Evolutionary conservation across 1,284 basidiomycete species (phyloP), one percentile per base, ranked within the genome.

Genomic region (Tausonia pullulans): DNA sequence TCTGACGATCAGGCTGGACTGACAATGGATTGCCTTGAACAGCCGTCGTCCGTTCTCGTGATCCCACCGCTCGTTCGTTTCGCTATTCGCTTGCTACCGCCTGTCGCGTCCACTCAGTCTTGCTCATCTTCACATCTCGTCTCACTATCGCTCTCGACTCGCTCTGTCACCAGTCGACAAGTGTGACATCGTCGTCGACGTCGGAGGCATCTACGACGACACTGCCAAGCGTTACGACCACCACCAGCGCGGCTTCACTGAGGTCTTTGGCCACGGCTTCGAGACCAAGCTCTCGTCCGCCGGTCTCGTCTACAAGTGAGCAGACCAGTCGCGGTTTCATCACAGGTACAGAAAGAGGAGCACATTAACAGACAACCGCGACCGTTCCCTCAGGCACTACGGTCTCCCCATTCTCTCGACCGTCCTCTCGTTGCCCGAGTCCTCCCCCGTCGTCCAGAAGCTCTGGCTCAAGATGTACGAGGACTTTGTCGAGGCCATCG

Each of bases 171-270:
- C 67, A 77, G 75, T 98, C 62, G 86, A 87, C 68, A 81, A 83
- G 4, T 93, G 92, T 72, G 87, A 93, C 72, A 93, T 98, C 73
- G 91, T 98, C n/a, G 92, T 98, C 49, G 95, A 98, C 74, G 95
- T 98, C 63, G 95, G 96, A 14, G 94, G 90, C 8, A 82, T 89
- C 16, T 98, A 98, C 75, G 90, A 94, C 67, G 83, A 87, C 70
- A 79, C 78, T 60, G 83, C 80, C 66, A 83, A 87, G 67, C 82
- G 88, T 49, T 98, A 92, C 77, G 95, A 98, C 76, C 95, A 98
- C 74, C 95, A 98, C 74, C 96, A 98, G 76, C 84, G 94, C 58
- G 93, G 88, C 0, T 98, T 98, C 76, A 81, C 81, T 10, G 90
- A 94, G 74, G 83, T 88, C 14, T 97, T 98, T 75, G 94, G 91